Conservation (phyloP, 257 asterid species). For the Primulina eburnea region DNA sequence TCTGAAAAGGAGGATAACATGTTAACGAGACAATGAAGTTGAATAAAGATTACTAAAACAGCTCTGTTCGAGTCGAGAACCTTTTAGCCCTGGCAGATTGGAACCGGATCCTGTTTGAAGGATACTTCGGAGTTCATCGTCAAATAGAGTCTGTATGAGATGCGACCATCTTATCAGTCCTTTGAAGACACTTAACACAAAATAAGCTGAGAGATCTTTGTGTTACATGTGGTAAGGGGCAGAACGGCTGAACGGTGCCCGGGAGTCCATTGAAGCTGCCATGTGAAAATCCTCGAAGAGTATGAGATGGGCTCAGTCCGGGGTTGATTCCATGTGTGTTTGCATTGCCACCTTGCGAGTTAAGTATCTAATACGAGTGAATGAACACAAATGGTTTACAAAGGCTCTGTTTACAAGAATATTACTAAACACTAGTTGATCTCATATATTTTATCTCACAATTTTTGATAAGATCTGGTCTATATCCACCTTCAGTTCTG, state of each 20-base stretch:
- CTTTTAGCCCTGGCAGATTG: conserved; percentile 61
- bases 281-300: conserved; percentile 51
- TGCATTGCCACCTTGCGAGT: conserved; percentile 48
- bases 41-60: neutral
- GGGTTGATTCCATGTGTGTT: conserved; percentile 43
- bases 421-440: neutral
- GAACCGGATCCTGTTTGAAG: conserved; percentile 74
- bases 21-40: neutral
- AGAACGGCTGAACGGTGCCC: conserved; percentile 39
- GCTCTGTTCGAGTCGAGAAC: conserved; percentile 28
- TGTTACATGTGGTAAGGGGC: conserved; percentile 65
- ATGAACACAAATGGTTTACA: conserved; percentile 5
- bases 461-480: conserved; percentile 69
- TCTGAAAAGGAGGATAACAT: conserved; percentile 34
- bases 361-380: conserved; percentile 53
- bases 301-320: conserved; percentile 48
- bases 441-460: conserved; percentile 36
- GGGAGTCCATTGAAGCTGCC: conserved; percentile 47
- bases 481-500: conserved; percentile 62
- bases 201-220: neutral
- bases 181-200: neutral
- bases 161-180: neutral
- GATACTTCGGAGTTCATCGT: conserved; percentile 56
- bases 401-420: neutral
- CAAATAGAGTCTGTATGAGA: conserved; percentile 56